Evolutionary conservation across 1,139 yeast species (phyloP).

Genomic region (Yamadazyma epiphylla): DNA sequence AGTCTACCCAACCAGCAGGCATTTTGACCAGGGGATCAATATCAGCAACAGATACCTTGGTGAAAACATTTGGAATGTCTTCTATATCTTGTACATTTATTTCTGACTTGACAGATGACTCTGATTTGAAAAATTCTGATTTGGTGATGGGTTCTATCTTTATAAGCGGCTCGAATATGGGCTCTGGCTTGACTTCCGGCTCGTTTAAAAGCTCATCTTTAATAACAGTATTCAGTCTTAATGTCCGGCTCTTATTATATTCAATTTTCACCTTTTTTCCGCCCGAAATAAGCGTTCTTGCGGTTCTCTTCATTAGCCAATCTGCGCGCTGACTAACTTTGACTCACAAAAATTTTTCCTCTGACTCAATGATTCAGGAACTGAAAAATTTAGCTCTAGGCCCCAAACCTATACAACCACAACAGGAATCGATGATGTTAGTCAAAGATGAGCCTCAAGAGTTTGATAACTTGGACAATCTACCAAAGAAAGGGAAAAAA

Average conservation of each 20-base stretch:
- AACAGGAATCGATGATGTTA: too few relatives aligned
- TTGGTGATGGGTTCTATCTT: not conserved
- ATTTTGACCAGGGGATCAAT: slow-evolving; percentile 9
- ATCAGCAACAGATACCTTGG: slow-evolving; percentile 5
- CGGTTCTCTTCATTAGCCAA: not conserved
- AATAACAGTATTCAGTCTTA: too few relatives aligned
- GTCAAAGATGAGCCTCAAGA: too few relatives aligned
- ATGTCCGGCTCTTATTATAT: not conserved
- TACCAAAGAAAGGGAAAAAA: slow-evolving; percentile 12
- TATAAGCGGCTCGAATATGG: too few relatives aligned
- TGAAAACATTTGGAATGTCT: slow-evolving; percentile 8
- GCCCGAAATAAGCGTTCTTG: not conserved
- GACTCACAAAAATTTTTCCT: not conserved
- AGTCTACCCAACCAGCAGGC: slow-evolving; percentile 49
- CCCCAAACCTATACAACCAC: too few relatives aligned
- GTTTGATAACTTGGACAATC: too few relatives aligned
- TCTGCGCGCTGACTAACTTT: not conserved
- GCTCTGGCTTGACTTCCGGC: not conserved
- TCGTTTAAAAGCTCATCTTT: too few relatives aligned
- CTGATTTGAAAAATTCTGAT: too few relatives aligned
- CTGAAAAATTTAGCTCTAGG: too few relatives aligned
- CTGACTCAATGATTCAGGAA: too few relatives aligned
- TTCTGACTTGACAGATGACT: slow-evolving; percentile 1
- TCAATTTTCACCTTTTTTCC: not conserved
- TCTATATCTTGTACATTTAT: slow-evolving; percentile 5